A percentile compares a stretch with the other conserved stretches of the same genome.
Conservation (phyloP, 2,329 filamentous ascomycete genomes). For the Aspergillus fischeri region DNA sequence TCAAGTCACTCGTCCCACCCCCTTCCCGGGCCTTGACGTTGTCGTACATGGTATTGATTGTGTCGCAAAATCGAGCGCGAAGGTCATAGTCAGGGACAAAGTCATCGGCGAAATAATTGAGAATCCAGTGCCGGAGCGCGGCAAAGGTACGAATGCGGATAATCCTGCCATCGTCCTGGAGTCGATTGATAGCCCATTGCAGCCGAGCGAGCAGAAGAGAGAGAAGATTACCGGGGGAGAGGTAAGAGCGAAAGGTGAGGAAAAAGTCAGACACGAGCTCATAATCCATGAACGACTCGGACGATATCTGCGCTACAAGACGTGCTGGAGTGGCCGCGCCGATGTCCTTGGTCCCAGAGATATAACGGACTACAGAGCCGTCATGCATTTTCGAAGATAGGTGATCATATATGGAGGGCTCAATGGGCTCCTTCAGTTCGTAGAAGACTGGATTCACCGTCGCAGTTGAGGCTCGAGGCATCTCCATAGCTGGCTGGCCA, state of each 20-base stretch:
- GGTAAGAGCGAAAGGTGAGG: conserved; percentile 84
- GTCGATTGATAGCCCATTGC: conserved; percentile 75
- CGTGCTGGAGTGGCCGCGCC: conserved; percentile 85
- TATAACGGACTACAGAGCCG: conserved; percentile 75
- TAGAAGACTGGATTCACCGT: conserved; percentile 40
- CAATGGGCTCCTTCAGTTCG: conserved; percentile 59
- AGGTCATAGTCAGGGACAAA: conserved; percentile 74
- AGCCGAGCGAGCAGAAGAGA: conserved; percentile 80
- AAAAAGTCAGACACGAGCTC: conserved; percentile 98
- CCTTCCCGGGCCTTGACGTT: conserved; percentile 50
- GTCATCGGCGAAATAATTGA: conserved; percentile 97
- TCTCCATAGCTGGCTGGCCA: conserved; percentile 28
- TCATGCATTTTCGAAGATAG: conserved; percentile 81
- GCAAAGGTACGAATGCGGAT: conserved; percentile 96
- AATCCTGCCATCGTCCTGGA: conserved; percentile 82
- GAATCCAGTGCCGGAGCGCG: conserved; percentile 90
- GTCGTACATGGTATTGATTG: conserved; percentile 64
- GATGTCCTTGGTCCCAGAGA: conserved; percentile 66
- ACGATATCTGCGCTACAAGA: conserved; percentile 93
- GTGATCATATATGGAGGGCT: conserved; percentile 67
- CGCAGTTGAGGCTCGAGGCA: conserved; percentile 27
- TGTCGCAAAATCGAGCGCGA: conserved; percentile 71
- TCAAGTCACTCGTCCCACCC: conserved; percentile 62
- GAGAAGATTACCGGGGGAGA: conserved; percentile 71
- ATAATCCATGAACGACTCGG: conserved; percentile 92